Evolutionary conservation across 2,329 filamentous ascomycete genomes (phyloP).

Genomic region (Trichoderma afroharzianum): DNA sequence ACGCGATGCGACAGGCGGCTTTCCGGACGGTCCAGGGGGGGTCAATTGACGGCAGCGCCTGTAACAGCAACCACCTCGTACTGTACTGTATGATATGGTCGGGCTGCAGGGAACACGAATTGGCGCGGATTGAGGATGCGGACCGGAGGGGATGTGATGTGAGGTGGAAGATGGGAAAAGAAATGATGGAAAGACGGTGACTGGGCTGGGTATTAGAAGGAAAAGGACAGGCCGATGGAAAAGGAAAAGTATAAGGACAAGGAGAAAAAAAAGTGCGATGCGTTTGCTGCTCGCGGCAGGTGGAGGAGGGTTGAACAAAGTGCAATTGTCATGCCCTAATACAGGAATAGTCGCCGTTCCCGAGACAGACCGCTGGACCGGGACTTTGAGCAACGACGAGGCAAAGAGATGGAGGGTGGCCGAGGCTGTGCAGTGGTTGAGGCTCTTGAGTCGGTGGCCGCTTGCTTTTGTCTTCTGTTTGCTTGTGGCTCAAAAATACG

Average conservation of each 20-base stretch:
- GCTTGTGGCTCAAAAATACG: neutral
- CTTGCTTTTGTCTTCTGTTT: neutral
- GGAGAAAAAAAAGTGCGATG: conserved; percentile 13
- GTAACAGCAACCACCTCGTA: neutral
- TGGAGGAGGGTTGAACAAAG: conserved; percentile 14
- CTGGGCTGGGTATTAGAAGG: conserved; percentile 1
- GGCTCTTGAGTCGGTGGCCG: neutral
- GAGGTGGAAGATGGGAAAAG: neutral
- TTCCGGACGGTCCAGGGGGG: neutral
- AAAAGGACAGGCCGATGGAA: neutral
- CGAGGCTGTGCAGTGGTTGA: conserved; percentile 3
- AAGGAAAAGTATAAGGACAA: neutral
- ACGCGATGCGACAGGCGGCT: conserved; percentile 17
- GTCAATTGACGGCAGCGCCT: conserved; percentile 17
- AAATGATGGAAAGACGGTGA: conserved; percentile 10
- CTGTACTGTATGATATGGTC: neutral
- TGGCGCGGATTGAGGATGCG: neutral
- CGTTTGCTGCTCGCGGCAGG: conserved; percentile 14
- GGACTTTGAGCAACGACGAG: neutral
- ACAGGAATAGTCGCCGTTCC: conserved; percentile 15
- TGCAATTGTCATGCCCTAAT: conserved; percentile 15
- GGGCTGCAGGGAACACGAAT: neutral
- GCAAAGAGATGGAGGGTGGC: conserved; percentile 11
- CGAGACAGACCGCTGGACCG: conserved; percentile 15
- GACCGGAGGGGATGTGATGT: neutral